Evolutionary conservation across 768 basidiomycete genomes (phyloP), one percentile per base, ranked within the genome.

Genomic region (Serendipita sp.): DNA sequence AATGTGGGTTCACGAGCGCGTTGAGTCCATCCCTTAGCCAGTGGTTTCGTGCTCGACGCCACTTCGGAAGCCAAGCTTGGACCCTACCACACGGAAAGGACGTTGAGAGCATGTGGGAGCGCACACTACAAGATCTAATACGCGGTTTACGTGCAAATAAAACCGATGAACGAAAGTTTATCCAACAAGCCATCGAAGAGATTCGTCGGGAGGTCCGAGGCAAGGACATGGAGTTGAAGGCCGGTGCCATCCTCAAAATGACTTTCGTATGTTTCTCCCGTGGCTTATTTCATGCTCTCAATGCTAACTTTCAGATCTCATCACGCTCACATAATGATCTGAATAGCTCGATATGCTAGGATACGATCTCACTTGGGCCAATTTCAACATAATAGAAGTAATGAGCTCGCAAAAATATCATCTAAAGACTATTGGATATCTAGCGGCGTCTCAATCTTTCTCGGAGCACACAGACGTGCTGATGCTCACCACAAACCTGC

Each of bases 211-310:
- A 99, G 75, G 84, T 98, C 70, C 88, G 84, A 75, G 82, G 81
- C 70, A 90, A 90, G 68, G 96, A 98, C 70, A 95, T 97, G 90
- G 91, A 90, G 67, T 79, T 98, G 67, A 99, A 99, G 74, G 92
- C 93, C 0, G 93, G 80, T 14, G 96, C 95, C 0, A 84, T 97
- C 33, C 77, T 98, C 72, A 99, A 99, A 75, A 83, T 98, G 64
- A 91, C 90, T 68, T 99, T 97, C 75, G 95, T 96, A 74, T 72
- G 92, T 84, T 63, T 11, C 14, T 38, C 5, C 14, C 2, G 14
- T 38, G 34, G 34, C 34, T 38, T 5, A 38, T 3, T 17, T 16
- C 45, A 26, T 24, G n/a, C 41, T 9, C 17, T 43, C n/a, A 7
- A n/a, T 22, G 17, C 22, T n/a, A n/a, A 33, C 5, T 26, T 24